Percentiles rank a stretch among this genome's conserved stretches.
These are phyloP conservation scores for Pseudopediastrum boryanum DNA, from an alignment of 139 green algal genomes.

Conservation along the genomic window DNA sequence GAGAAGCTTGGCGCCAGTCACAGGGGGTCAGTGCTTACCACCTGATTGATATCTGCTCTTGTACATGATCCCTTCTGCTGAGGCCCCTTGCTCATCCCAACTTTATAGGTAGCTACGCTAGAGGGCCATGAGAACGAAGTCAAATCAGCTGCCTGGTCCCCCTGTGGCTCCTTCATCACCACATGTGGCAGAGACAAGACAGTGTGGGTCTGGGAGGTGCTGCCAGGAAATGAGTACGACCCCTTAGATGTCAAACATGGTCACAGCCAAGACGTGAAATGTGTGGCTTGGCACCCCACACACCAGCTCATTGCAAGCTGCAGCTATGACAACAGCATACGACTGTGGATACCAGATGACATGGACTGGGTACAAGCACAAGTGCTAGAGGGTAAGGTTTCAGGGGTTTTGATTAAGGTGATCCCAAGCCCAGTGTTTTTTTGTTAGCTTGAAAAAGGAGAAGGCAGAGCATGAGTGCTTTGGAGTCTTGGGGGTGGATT, in stretches of 20 bases:
- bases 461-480: not conserved
- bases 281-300: conserved; percentile 88
- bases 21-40: not conserved
- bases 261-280: conserved; percentile 94
- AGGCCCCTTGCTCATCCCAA: not conserved
- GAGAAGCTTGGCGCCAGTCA: not conserved
- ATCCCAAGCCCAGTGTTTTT: no score
- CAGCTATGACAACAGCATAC: conserved; percentile 95
- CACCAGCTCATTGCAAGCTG: conserved; percentile 83
- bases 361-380: conserved; percentile 86
- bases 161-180: conserved; percentile 79
- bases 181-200: conserved; percentile 95
- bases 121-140: conserved; percentile 97
- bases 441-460: no score
- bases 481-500: not conserved
- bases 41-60: not conserved
- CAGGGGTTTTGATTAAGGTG: no score
- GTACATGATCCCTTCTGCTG: not conserved
- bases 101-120: conserved; percentile 68
- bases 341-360: conserved; percentile 84
- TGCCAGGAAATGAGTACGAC: conserved; percentile 88
- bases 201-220: conserved; percentile 96
- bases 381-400: conserved; percentile 69
- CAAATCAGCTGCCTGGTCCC: conserved; percentile 91
- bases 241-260: conserved; percentile 95